A percentile compares a stretch with the other conserved stretches of the same genome.
These are phyloP conservation scores for Botrytis fabae DNA, from an alignment of 2,329 filamentous ascomycete species.

Conservation along the genomic window DNA sequence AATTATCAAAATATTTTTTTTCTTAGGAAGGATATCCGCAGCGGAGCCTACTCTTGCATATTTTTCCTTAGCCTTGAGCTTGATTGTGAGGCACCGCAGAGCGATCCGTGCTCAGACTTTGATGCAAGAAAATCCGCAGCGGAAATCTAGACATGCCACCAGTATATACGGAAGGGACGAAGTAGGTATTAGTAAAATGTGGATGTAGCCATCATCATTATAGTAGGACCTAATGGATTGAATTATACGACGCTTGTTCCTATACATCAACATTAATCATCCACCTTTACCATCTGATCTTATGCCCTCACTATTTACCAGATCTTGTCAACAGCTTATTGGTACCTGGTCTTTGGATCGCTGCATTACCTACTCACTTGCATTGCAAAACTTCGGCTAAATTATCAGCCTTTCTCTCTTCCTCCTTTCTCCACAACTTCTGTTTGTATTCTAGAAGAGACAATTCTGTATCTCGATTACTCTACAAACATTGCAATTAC, in stretches of 20 bases:
- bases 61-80: conserved; percentile 22
- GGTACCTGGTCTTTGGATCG: background rate
- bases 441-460: conserved; percentile 18
- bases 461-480: conserved; percentile 11
- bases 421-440: conserved; percentile 19
- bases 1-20: conserved; percentile 20
- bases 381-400: conserved; percentile 22
- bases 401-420: conserved; percentile 24
- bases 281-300: background rate
- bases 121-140: background rate
- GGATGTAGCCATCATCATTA: background rate
- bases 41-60: conserved; percentile 10
- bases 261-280: background rate
- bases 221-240: background rate
- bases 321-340: background rate
- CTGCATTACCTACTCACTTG: background rate
- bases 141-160: background rate
- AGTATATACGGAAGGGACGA: too few relatives aligned
- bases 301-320: background rate
- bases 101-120: background rate
- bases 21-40: conserved; percentile 8
- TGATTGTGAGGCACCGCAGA: background rate
- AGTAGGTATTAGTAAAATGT: background rate
- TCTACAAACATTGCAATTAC: background rate
- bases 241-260: background rate